Percentiles rank a stretch among this genome's conserved stretches.
Evolutionary conservation across 495 filamentous ascomycete genomes (phyloP).

Genomic region (Tuber borchii): DNA sequence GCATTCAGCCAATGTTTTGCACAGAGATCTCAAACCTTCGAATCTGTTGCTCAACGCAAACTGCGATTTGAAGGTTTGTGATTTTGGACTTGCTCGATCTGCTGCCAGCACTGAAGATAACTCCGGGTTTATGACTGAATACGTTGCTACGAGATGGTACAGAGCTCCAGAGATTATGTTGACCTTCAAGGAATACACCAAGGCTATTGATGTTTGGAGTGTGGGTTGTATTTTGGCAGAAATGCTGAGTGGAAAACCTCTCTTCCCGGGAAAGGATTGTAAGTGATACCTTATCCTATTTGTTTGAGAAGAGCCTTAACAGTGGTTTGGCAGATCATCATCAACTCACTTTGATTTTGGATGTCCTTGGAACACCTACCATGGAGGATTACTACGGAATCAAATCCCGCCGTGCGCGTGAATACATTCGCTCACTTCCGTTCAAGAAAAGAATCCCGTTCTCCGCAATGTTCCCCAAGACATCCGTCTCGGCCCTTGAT

Average conservation of each 20-base stretch:
- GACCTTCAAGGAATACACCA: constrained; percentile 99
- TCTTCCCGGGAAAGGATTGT: constrained; percentile 99
- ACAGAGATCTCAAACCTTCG: constrained; percentile 94
- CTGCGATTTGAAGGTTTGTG: constrained; percentile 97
- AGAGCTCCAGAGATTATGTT: constrained; percentile 99
- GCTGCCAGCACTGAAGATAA: constrained; percentile 95
- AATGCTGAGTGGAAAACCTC: constrained; percentile 97
- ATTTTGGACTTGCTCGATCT: constrained; percentile 91
- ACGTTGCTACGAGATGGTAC: constrained; percentile 98
- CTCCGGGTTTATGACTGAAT: constrained; percentile 99
- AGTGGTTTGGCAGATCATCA: constrained; percentile 67
- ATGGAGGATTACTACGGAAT: constrained; percentile 99
- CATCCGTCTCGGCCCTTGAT: constrained; percentile 85
- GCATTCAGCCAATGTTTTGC: constrained; percentile 97
- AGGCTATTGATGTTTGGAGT: constrained; percentile 99
- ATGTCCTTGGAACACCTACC: constrained; percentile 95
- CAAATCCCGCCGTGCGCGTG: constrained; percentile 93
- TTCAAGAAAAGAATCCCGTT: constrained; percentile 99
- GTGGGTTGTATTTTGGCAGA: constrained; percentile 99
- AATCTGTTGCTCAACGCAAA: constrained; percentile 97
- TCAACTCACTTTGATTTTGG: constrained; percentile 93
- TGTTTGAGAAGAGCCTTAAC: constrained; percentile 3
- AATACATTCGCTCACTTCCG: constrained; percentile 98
- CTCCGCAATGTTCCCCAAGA: constrained; percentile 95
- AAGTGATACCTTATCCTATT: constrained; percentile 44